Conservation (phyloP, 345 rosid genomes). For the Moricandia arvensis region DNA sequence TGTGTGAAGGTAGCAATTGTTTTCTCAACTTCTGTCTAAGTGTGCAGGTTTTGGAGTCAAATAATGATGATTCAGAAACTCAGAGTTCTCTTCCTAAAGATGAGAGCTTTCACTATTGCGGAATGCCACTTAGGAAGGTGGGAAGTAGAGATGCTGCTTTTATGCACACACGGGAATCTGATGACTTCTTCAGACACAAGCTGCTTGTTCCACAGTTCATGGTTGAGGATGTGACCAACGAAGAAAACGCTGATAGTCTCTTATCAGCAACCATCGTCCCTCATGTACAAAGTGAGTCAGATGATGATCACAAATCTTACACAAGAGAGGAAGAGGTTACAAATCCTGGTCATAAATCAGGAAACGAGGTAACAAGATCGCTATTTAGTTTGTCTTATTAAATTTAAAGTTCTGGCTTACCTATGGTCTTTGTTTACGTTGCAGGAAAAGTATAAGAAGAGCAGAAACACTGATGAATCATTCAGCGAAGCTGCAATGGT, state of each 20-base stretch:
- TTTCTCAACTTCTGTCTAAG: neutral
- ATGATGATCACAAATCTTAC: constrained; percentile 40
- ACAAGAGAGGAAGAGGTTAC: constrained; percentile 35
- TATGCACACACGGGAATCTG: constrained; percentile 37
- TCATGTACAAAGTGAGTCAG: constrained; percentile 44
- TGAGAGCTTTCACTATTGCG: constrained; percentile 28
- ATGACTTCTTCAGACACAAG: constrained; percentile 29
- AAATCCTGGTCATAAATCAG: constrained; percentile 38
- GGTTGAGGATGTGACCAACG: constrained; percentile 72
- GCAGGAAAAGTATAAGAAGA: constrained; percentile 46
- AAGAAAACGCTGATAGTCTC: constrained; percentile 40
- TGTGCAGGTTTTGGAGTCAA: constrained; percentile 42
- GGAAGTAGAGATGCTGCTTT: constrained; percentile 31
- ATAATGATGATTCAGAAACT: constrained; percentile 34
- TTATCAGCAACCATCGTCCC: constrained; percentile 45
- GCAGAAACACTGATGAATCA: constrained; percentile 43
- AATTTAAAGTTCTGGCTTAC: neutral
- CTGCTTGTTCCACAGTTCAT: constrained; percentile 33
- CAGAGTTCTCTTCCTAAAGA: constrained; percentile 32
- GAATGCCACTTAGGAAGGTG: constrained; percentile 32
- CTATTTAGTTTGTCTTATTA: neutral
- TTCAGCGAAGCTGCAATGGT: constrained; percentile 59
- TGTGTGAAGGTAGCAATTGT: neutral
- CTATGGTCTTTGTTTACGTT: neutral
- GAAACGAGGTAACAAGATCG: constrained; percentile 39